Base-by-base conservation (phyloP, 306 rosid species). In the Malus asiatica region DNA sequence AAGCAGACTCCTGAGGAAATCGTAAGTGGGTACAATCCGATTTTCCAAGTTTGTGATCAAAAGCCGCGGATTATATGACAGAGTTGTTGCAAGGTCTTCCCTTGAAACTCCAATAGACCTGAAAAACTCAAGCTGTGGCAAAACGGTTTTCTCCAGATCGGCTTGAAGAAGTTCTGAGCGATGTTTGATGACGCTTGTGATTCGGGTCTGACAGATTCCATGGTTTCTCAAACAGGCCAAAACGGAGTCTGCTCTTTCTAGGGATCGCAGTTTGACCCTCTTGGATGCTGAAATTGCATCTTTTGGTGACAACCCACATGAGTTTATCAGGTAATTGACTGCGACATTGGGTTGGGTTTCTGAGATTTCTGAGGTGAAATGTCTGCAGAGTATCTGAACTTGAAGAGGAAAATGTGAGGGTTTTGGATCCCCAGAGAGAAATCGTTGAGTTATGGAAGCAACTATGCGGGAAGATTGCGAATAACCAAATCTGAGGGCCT, bases 81-180 rank as follows among this genome's bases (percentile, higher is more conserved):
- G 11, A 29, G 71, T n/a, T 70, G 29, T 61, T 1, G 64, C 76
- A 29, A 81, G 46, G 35, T 79, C 87, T 6, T 74, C 8, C 27
- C 59, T 10, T 11, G 84, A 81, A 74, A 79, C 8, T n/a, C 84
- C 89, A 29, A 76, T 44, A 32, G 89, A 83, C 1, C 18, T 74
- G 4, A 85, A 62, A 53, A 78, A 87, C 55, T 72, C 66, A 32
- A 80, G 60, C 58, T 83, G 80, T 18, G 88, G 91, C 83, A 83
- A 70, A 60, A 87, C 81, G 76, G 70, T 76, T 2, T 60, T 71
- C 18, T 81, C 83, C 16, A 84, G 71, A 1, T 85, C 63, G 2
- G 68, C 2, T 6, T 68, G 16, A 59, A 85, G 83, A 30, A 82
- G 16, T 2, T 0, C 1, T 1, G 89, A 81, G 1, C 1, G 13